Evolutionary conservation across 169 alveolate genomes (phyloP), one percentile per base, ranked within the genome.

Genomic region (Eimeria zaria): DNA sequence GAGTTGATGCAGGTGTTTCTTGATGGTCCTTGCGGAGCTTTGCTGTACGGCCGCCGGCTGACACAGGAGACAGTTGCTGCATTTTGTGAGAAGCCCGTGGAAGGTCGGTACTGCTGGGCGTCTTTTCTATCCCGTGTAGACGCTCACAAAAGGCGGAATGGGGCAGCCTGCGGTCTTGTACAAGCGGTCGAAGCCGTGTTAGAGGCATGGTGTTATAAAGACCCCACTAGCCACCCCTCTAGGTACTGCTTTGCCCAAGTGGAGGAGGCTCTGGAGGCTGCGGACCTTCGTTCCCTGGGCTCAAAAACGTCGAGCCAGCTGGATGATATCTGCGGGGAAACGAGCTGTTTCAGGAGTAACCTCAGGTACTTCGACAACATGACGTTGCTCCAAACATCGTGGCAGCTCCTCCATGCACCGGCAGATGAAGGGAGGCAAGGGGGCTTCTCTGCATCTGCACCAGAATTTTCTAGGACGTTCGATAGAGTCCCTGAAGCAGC

Each of bases 191-290:
- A 95, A 80, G 95, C 95, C 58, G 96, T 97, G 44, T n/a, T 95
- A 3, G 97, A 96, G 71, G 92, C 98, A 39, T 97, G 98, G 98
- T 97, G 98, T 41, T 73, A 92, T 64, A 81, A 41, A 11, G 95
- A 89, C 97, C 41, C 83, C 97, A 44, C 71, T 2, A 24, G 74
- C 36, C 53, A 78, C 64, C 87, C 78, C 78, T 24, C 39, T 41
- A 78, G 53, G 84, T 97, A 97, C 81, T 97, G 98, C 87, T 97
- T 97, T 80, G 89, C 95, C 27, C 91, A 62, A 58, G 84, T 95
- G 48, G 97, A 95, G 51, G 91, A 87, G 85, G 90, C 95, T 6
- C 93, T 91, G 55, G 92, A 81, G 80, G 81, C 84, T 7, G 88
- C 87, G 33, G 96, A 83, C 41, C 74, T 93, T 76, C 74, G 89